Evolutionary conservation across 108 stramenopile genomes (phyloP), one percentile per base, ranked within the genome.

Genomic region (Fragilaria radians): DNA sequence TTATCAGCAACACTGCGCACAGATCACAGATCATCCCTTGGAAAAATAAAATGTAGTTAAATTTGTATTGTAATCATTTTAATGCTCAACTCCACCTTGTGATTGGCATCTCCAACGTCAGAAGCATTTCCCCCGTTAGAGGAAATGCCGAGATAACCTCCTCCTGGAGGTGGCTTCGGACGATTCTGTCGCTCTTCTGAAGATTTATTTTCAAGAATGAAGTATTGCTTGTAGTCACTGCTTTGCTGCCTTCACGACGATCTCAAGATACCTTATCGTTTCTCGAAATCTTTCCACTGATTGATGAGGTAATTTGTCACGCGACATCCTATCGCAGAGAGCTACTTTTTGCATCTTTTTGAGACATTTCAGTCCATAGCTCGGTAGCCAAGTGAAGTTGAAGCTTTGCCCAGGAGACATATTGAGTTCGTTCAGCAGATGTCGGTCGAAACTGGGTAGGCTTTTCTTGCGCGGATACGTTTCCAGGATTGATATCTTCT

Each of bases 131-230:
- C 53, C 2, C 53, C 53, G 24, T 25, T 25, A 3, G 30, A 23
- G 53, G 28, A n/a, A 4, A 21, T 32, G 3, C 19, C 53, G 32
- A 47, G 24, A 4, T 18, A 32, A 18, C 73, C 76, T 24, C 78
- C 81, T 65, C 78, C 81, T 0, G 78, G 78, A 34, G 66, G 46
- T 14, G 77, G 81, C 54, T 71, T 81, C 59, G 80, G 80, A 25
- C 80, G 67, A 1, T 66, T 50, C 57, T 69, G 67, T 5, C 64
- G 63, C 42, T 81, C 76, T 30, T 77, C 75, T 51, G 69, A 47
- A 48, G 69, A 45, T 27, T 76, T 55, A 18, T 52, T 53, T 23
- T 62, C 32, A 22, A n/a, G 25, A 30, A 66, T 59, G 27, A 76
- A 54, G 62, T 74, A 82, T 1, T 57, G 49, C 54, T 63, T 65